These are phyloP conservation scores for Ustulina deusta DNA, from an alignment of 2,329 filamentous ascomycete genomes.

Conservation along the genomic window DNA sequence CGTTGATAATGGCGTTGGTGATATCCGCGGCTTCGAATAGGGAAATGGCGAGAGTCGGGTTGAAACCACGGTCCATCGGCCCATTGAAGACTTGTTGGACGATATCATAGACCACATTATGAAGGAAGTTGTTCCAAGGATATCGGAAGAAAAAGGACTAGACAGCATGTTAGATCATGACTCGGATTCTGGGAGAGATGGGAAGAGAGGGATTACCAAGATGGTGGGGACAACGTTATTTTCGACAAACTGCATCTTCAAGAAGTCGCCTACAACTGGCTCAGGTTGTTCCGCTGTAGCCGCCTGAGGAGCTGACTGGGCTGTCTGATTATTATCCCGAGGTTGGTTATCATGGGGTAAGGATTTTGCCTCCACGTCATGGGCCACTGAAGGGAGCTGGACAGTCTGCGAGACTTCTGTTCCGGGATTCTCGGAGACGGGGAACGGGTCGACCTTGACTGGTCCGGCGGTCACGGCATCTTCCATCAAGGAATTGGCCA, in stretches of 20 bases:
- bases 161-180: slow-evolving; percentile 39
- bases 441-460: not conserved
- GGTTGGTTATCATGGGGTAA: slow-evolving; percentile 5
- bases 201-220: slow-evolving; percentile 70
- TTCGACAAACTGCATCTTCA: slow-evolving; percentile 97
- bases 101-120: slow-evolving; percentile 99
- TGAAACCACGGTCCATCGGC: slow-evolving; percentile 95
- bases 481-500: not conserved
- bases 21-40: slow-evolving; percentile 92
- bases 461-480: not conserved
- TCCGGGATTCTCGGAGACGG: not conserved
- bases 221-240: slow-evolving; percentile 95
- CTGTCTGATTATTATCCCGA: slow-evolving; percentile 15
- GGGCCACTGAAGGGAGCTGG: slow-evolving; percentile 7
- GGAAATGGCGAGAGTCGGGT: slow-evolving; percentile 88
- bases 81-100: slow-evolving; percentile 99
- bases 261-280: slow-evolving; percentile 90
- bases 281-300: slow-evolving; percentile 49
- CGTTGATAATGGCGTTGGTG: slow-evolving; percentile 90
- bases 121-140: slow-evolving; percentile 99
- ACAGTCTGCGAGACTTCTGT: slow-evolving; percentile 2
- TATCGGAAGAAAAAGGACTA: slow-evolving; percentile 98
- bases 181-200: not conserved
- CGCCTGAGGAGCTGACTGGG: slow-evolving; percentile 23
- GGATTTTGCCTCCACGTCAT: slow-evolving; percentile 7